Percentiles rank a stretch among this genome's conserved stretches.
phyloP scores from a whole-genome alignment of 2,329 filamentous ascomycete genomes.

The Botrytis aclada region DNA sequence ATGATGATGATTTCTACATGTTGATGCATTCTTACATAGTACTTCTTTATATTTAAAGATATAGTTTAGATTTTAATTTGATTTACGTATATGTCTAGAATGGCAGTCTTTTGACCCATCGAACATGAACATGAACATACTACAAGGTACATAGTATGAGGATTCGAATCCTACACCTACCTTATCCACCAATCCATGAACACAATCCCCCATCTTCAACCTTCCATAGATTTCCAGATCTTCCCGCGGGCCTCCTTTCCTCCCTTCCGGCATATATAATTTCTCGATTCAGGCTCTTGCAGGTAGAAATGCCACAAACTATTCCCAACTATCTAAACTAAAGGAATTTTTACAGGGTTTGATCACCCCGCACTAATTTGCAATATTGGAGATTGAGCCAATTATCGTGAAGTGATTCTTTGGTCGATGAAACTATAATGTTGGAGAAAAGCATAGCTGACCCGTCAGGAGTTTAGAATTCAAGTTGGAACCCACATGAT shows the following conservation, averaged over 20 bases:
- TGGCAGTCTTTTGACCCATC: not conserved
- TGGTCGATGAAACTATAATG: not conserved
- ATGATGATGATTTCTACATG: conserved; percentile 1
- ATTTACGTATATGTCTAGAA: not conserved
- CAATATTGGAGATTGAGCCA: not conserved
- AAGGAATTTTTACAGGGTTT: not conserved
- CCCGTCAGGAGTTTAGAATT: not conserved
- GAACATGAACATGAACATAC: not conserved
- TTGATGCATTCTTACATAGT: not conserved
- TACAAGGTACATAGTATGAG: not conserved
- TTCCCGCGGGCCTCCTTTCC: not conserved
- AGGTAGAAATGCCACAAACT: not conserved
- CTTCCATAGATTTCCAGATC: not conserved
- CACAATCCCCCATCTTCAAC: not conserved
- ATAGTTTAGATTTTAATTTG: not conserved
- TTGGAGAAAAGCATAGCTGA: not conserved
- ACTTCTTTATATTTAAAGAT: not conserved
- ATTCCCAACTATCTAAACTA: not conserved
- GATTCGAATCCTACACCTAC: not conserved
- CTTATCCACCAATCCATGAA: not conserved
- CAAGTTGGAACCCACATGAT: conserved; percentile 1
- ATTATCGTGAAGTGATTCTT: not conserved
- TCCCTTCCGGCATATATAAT: not conserved
- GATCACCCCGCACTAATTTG: conserved; percentile 1
- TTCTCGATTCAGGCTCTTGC: not conserved